Conservation (phyloP, 2,329 filamentous ascomycete species). For the Aureobasidium zeae region DNA sequence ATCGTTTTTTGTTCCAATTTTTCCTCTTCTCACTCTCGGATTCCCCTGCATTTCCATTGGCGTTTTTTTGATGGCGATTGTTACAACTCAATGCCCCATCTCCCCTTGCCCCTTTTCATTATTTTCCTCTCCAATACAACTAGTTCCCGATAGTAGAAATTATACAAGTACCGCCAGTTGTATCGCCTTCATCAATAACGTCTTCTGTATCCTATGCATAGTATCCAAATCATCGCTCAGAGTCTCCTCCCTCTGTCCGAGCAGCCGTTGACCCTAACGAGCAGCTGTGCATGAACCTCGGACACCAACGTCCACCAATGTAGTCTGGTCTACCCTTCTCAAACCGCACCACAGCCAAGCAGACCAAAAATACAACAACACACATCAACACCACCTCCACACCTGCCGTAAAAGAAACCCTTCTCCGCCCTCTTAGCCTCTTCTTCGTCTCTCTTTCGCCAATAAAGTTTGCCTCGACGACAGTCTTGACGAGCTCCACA, state of each 20-base stretch:
- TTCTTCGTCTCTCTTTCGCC: not conserved
- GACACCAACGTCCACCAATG: not conserved
- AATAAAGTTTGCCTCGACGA: constrained; percentile 5
- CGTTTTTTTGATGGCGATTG: constrained; percentile 6
- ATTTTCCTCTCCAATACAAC: too few relatives aligned
- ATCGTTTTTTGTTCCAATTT: not conserved
- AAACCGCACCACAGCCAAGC: not conserved
- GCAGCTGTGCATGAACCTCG: not conserved
- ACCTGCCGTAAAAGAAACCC: too few relatives aligned
- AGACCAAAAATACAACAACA: not conserved
- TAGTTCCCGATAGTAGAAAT: too few relatives aligned
- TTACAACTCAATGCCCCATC: constrained; percentile 13
- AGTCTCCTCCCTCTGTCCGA: too few relatives aligned
- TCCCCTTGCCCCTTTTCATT: too few relatives aligned
- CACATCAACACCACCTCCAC: not conserved
- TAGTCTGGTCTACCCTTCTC: not conserved
- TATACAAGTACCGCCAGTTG: too few relatives aligned
- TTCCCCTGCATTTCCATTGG: constrained; percentile 6
- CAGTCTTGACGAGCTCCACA: constrained; percentile 32
- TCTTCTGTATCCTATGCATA: too few relatives aligned
- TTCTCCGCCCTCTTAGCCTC: not conserved
- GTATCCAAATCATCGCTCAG: too few relatives aligned
- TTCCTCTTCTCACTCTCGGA: not conserved
- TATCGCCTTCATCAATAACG: too few relatives aligned
- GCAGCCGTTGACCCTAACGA: too few relatives aligned